Conservation (phyloP, 208 protist genomes). For the Kentomonas sorsogonicus region DNA sequence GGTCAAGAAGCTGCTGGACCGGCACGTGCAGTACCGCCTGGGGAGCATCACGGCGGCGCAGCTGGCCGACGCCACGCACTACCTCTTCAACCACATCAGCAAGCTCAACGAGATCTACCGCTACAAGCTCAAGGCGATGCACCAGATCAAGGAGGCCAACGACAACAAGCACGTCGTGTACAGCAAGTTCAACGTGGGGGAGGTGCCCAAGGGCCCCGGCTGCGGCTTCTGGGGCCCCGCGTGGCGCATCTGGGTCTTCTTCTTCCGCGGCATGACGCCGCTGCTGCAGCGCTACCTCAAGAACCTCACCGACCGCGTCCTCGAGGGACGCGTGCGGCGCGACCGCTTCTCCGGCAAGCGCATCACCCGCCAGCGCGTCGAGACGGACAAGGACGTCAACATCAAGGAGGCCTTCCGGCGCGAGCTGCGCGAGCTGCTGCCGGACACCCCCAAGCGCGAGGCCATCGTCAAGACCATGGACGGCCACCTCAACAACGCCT, state of each 20-base stretch:
- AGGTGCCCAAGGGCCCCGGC: conserved; percentile 97
- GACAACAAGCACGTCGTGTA: conserved; percentile 99
- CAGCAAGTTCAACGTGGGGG: conserved; percentile 98
- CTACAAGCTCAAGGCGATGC: conserved; percentile 99
- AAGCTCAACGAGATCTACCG: conserved; percentile 99
- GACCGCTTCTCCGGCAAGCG: conserved; percentile 97
- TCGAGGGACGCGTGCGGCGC: conserved; percentile 96
- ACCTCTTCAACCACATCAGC: conserved; percentile 99
- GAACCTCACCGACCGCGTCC: conserved; percentile 99
- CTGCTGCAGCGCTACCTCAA: conserved; percentile 99
- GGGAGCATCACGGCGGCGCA: conserved; percentile 99
- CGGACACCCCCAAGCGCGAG: conserved; percentile 96
- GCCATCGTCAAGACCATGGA: conserved; percentile 98
- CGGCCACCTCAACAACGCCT: conserved; percentile 99
- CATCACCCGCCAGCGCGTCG: conserved; percentile 99
- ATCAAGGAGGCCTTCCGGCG: conserved; percentile 98
- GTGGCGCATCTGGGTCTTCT: conserved; percentile 99
- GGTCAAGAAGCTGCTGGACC: conserved; percentile 99
- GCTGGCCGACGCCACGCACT: conserved; percentile 99
- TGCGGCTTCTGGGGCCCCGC: conserved; percentile 99
- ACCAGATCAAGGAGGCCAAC: conserved; percentile 98
- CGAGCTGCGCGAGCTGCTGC: conserved; percentile 99
- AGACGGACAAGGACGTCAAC: conserved; percentile 99
- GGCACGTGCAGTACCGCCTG: conserved; percentile 99
- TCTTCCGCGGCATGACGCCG: conserved; percentile 99